Base-by-base conservation (phyloP, 345 rosid species). In the Brassica nigra region DNA sequence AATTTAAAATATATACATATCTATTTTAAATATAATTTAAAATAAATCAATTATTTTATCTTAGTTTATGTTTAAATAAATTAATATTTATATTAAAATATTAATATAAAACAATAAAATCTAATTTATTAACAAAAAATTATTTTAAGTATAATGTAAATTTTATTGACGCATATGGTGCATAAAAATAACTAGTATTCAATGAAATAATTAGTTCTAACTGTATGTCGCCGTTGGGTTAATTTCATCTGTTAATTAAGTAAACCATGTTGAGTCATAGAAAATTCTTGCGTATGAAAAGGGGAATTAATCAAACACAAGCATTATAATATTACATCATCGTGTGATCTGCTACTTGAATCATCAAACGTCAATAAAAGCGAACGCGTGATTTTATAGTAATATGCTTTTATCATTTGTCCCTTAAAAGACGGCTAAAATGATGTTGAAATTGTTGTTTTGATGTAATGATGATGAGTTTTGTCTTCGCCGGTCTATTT, bases 361-460 rank as follows among this genome's bases (percentile, higher is more conserved):
- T 75, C 20, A 80, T 69, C 54, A 75, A 39, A 80, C 71, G 79
- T 75, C 83, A 68, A 69, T 37, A 80, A 63, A 80, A 75, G 67
- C 29, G 52, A 75, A 63, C 76, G 83, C 79, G 83, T 80, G 79
- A 70, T 75, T 63, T 23, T 52, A 42, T 68, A 74, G 67, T 58
- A 62, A 54, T 16, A 1, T 34, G 36, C 66, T 61, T 76, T 68
- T 52, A 69, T 68, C 29, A 69, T 67, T 62, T 80, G 72, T 70
- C 79, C 79, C 83, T 75, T 11, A 69, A 80, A 75, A 80, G 71
- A 80, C 77, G 83, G 83, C 73, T 55, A 80, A 75, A 70, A 75
- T 70, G 80, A 80, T 76, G 80, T 80, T 80, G 76, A 76, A 75
- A 71, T 58, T 64, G 80, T 80, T 70, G 68, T 57, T 70, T 80